Conservation (phyloP, 2,329 filamentous ascomycete genomes). For the Aspergillus terreus region DNA sequence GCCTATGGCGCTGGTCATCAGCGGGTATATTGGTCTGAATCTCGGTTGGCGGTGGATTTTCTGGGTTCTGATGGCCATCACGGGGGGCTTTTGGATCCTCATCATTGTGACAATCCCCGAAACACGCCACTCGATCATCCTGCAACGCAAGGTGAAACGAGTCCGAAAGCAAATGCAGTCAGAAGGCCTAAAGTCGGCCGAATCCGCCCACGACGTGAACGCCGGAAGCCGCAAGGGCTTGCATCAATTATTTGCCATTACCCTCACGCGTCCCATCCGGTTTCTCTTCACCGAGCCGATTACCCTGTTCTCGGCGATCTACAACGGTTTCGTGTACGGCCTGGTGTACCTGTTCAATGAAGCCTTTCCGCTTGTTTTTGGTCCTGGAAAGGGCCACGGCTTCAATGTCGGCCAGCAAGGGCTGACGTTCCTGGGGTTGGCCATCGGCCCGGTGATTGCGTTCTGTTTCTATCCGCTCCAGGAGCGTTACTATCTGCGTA, state of each 20-base stretch:
- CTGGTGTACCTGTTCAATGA: conserved; percentile 76
- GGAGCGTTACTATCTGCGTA: conserved; percentile 38
- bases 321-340: conserved; percentile 64
- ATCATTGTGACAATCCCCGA: neutral
- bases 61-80: neutral
- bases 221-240: conserved; percentile 57
- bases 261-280: conserved; percentile 61
- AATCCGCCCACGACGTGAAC: conserved; percentile 40
- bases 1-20: conserved; percentile 31
- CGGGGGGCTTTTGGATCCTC: too few relatives aligned
- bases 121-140: neutral
- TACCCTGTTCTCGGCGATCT: conserved; percentile 24
- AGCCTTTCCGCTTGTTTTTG: conserved; percentile 64
- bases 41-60: conserved; percentile 5
- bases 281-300: conserved; percentile 30
- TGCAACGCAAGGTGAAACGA: conserved; percentile 23
- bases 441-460: conserved; percentile 61
- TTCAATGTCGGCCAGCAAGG: conserved; percentile 48
- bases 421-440: conserved; percentile 58
- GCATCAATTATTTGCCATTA: conserved; percentile 67
- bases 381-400: conserved; percentile 58
- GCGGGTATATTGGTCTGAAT: conserved; percentile 23
- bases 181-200: conserved; percentile 59
- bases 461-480: conserved; percentile 53
- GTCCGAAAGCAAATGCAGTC: conserved; percentile 25